Conservation (phyloP, 2,329 filamentous ascomycete species). For the Xylaria sp. region DNA sequence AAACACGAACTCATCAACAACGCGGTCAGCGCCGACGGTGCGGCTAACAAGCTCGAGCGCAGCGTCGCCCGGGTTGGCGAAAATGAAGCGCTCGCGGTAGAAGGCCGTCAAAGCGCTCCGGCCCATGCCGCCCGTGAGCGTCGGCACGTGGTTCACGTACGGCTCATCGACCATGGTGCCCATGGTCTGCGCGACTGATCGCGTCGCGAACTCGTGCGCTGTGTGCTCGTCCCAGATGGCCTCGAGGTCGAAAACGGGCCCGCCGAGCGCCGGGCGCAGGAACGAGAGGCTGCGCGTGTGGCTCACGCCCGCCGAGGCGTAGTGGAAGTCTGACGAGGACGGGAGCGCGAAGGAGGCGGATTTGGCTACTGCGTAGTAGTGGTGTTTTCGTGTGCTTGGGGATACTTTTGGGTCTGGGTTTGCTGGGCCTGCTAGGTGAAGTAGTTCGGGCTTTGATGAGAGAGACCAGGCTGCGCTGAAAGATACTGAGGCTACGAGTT, state of each 20-base stretch:
- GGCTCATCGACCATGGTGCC: slow-evolving; percentile 83
- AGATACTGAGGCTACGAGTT: slow-evolving; percentile 49
- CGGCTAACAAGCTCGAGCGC: slow-evolving; percentile 75
- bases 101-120: slow-evolving; percentile 71
- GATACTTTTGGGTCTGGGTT: background rate
- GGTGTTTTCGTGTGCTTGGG: background rate
- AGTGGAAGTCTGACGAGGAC: slow-evolving; percentile 61
- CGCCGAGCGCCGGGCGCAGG: slow-evolving; percentile 70
- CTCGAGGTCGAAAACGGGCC: slow-evolving; percentile 79
- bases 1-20: slow-evolving; percentile 78
- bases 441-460: slow-evolving; percentile 42
- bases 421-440: slow-evolving; percentile 47
- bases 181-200: slow-evolving; percentile 79
- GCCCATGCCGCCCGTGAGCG: slow-evolving; percentile 75
- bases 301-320: slow-evolving; percentile 66
- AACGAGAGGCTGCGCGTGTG: slow-evolving; percentile 75
- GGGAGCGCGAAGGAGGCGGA: slow-evolving; percentile 49
- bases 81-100: slow-evolving; percentile 80
- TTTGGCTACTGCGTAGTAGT: slow-evolving; percentile 30
- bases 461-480: slow-evolving; percentile 48
- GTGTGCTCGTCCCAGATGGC: slow-evolving; percentile 84
- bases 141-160: slow-evolving; percentile 82
- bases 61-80: slow-evolving; percentile 75
- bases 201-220: slow-evolving; percentile 74
- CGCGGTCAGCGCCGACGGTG: slow-evolving; percentile 76